These are phyloP conservation scores for Xerocomus amazonicus DNA, from an alignment of 1,284 basidiomycete genomes.

Conservation along the genomic window DNA sequence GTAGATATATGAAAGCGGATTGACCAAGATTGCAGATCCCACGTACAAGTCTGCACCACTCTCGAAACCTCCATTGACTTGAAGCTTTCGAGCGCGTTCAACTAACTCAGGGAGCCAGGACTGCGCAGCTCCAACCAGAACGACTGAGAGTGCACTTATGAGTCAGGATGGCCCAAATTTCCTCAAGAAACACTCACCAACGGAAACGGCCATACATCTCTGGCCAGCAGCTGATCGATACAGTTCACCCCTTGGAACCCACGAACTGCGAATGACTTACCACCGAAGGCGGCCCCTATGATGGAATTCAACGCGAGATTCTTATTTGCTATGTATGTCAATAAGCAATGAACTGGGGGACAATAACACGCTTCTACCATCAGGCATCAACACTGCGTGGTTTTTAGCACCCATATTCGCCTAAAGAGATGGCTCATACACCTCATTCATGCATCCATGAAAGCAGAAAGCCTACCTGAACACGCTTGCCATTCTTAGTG, in stretches of 20 bases:
- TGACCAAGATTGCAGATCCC: not conserved
- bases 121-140: slow-evolving; percentile 83
- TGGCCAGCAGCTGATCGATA: slow-evolving; percentile 83
- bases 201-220: slow-evolving; percentile 93
- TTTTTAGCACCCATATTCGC: slow-evolving; percentile 98
- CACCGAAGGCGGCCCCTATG: slow-evolving; percentile 92
- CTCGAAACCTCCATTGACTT: slow-evolving; percentile 91
- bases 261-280: slow-evolving; percentile 37
- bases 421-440: slow-evolving; percentile 30
- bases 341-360: slow-evolving; percentile 4
- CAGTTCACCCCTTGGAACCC: slow-evolving; percentile 38
- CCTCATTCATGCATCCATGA: slow-evolving; percentile 4
- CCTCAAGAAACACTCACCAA: slow-evolving; percentile 51
- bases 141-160: slow-evolving; percentile 38
- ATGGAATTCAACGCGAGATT: slow-evolving; percentile 93
- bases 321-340: slow-evolving; percentile 72
- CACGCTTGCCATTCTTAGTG: slow-evolving; percentile 86
- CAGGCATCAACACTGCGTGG: slow-evolving; percentile 92
- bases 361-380: slow-evolving; percentile 50
- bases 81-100: slow-evolving; percentile 78
- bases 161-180: not conserved
- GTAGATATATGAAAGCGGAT: slow-evolving; percentile 6
- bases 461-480: slow-evolving; percentile 52
- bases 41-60: slow-evolving; percentile 80
- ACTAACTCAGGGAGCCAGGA: slow-evolving; percentile 86